Evolutionary conservation across 805 yeast genomes (phyloP).

Genomic region (Candida glaebosa): DNA sequence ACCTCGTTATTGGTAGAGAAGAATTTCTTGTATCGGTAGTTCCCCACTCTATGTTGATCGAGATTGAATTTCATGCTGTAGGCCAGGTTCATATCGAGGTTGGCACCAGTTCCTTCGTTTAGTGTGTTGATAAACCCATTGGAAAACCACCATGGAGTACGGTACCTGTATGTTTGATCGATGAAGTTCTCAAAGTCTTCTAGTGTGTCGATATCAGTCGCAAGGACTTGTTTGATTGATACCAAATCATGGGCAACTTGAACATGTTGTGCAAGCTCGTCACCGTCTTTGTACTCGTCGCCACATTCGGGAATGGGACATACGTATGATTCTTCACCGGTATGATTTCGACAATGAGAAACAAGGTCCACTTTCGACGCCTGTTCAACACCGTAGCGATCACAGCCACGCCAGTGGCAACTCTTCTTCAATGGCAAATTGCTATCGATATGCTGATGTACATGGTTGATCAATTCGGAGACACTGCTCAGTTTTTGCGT

Average conservation of each 20-base stretch:
- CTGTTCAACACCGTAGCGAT: constrained; percentile 47
- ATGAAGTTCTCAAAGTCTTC: constrained; percentile 26
- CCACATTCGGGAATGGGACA: constrained; percentile 69
- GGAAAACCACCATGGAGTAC: constrained; percentile 43
- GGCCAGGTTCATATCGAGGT: constrained; percentile 14
- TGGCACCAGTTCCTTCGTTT: constrained; percentile 11
- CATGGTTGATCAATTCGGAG: constrained; percentile 29
- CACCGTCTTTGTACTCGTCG: constrained; percentile 54
- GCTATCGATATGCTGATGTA: constrained; percentile 8
- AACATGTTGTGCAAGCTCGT: constrained; percentile 63
- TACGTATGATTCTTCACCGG: constrained; percentile 62
- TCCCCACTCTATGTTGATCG: constrained; percentile 33
- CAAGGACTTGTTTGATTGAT: constrained; percentile 30
- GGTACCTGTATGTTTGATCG: constrained; percentile 30
- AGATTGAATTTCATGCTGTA: constrained; percentile 27
- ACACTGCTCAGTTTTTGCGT: constrained; percentile 15
- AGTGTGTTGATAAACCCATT: constrained; percentile 25
- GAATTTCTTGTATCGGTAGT: constrained; percentile 26
- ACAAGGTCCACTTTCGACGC: constrained; percentile 56
- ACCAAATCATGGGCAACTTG: constrained; percentile 57
- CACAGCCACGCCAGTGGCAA: constrained; percentile 64
- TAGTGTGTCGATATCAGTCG: constrained; percentile 20
- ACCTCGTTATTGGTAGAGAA: constrained; percentile 6
- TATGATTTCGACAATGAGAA: constrained; percentile 62
- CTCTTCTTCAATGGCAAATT: constrained; percentile 33